These are phyloP conservation scores for Daldinia sp. DNA, from an alignment of 2,329 filamentous ascomycete genomes.

Conservation along the genomic window DNA sequence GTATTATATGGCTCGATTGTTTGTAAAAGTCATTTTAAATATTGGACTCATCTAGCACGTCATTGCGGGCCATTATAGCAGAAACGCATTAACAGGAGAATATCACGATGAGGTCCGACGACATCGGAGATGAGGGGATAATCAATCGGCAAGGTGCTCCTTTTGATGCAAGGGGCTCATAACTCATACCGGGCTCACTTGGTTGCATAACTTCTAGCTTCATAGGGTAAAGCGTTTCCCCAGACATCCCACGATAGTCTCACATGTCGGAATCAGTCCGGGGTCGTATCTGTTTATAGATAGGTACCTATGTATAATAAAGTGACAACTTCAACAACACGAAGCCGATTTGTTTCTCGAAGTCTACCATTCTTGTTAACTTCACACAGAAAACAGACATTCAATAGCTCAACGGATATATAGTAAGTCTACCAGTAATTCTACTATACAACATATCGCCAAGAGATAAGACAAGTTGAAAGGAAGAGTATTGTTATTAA, in stretches of 20 bases:
- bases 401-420: too few relatives aligned
- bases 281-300: neutral
- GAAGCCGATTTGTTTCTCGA: neutral
- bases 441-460: neutral
- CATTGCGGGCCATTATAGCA: conserved; percentile 30
- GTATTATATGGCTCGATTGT: conserved; percentile 9
- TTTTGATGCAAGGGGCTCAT: neutral
- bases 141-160: neutral
- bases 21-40: neutral
- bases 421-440: too few relatives aligned
- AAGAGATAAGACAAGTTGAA: neutral
- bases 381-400: too few relatives aligned
- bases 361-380: too few relatives aligned
- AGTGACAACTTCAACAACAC: neutral
- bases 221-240: neutral
- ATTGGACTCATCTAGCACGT: conserved; percentile 18
- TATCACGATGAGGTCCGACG: conserved; percentile 11
- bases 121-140: conserved; percentile 29
- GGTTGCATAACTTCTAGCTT: neutral
- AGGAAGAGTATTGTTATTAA: neutral
- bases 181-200: neutral
- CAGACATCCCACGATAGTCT: neutral
- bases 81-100: conserved; percentile 11
- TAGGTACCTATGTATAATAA: neutral
- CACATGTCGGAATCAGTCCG: neutral